Base-by-base conservation (phyloP, 345 rosid genomes). In the Lepidium africanum region DNA sequence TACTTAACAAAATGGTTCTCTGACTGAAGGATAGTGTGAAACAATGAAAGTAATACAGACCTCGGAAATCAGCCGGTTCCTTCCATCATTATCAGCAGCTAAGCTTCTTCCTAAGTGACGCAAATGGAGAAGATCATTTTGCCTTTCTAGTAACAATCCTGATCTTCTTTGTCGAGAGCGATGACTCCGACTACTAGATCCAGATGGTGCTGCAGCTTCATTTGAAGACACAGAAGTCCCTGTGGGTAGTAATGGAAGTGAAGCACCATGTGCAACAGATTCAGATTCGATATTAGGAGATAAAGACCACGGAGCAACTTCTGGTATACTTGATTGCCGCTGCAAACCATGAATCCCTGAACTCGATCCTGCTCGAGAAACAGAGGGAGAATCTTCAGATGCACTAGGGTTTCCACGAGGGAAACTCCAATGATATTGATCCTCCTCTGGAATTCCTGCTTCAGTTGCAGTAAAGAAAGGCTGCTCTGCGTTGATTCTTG, bases 1-100 rank as follows among this genome's bases (percentile, higher is more conserved):
- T 41, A 58, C 14, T n/a, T 43, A 2, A 47, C 38, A 38, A 7
- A 43, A 42, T 30, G 21, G 3, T 33, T 23, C 32, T 40, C 7
- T 25, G 36, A 40, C 9, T 37, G 46, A 56, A 56, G 25, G 59
- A 39, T 45, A 52, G 33, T 36, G 40, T 63, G 15, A 53, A 36
- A 51, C 12, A 41, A 8, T 43, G 17, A 61, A 43, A 43, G 37
- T 36, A 6, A 30, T 32, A 49, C 72, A 50, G 35, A 90, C 96
- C 96, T 85, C 96, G 13, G 89, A 83, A 83, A 90, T 79, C 11
- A 91, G 72, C 5, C 87, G 85, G 74, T 79, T 85, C 76, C 92
- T 83, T 65, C 87, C 92, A 76, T 85, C 87, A 27, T 81, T 77
- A 70, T 87, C 91, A 67, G 80, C 82, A 74, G 91, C 87, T 77